phyloP scores from a whole-genome alignment of 805 yeast genomes.

The Nakazawaea sp. region DNA sequence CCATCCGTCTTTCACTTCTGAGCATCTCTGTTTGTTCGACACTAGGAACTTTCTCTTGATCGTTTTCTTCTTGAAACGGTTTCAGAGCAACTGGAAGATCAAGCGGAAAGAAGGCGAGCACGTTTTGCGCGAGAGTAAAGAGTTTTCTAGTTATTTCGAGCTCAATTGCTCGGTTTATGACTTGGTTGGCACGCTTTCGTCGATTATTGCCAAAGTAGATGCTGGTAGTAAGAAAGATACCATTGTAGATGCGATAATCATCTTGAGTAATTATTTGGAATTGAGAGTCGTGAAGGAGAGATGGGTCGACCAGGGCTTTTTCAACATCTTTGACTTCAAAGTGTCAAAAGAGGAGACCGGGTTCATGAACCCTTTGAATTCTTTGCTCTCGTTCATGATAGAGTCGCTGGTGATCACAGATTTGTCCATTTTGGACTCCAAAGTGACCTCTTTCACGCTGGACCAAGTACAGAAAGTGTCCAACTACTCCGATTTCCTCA shows the following conservation, averaged over 20 bases:
- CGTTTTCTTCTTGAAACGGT: slow-evolving; percentile 40
- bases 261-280: slow-evolving; percentile 26
- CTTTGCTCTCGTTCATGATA: slow-evolving; percentile 42
- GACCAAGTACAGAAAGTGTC: not conserved
- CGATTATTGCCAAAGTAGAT: slow-evolving; percentile 13
- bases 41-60: slow-evolving; percentile 33
- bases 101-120: slow-evolving; percentile 62
- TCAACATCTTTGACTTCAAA: slow-evolving; percentile 22
- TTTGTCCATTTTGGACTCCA: slow-evolving; percentile 16
- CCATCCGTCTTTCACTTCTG: slow-evolving; percentile 8
- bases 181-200: slow-evolving; percentile 19
- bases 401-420: slow-evolving; percentile 24
- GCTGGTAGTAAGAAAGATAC: slow-evolving; percentile 11
- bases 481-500: slow-evolving; percentile 28
- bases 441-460: slow-evolving; percentile 4
- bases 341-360: slow-evolving; percentile 44
- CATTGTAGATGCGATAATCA: slow-evolving; percentile 26
- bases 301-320: slow-evolving; percentile 18
- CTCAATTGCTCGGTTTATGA: slow-evolving; percentile 19
- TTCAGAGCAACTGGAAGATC: slow-evolving; percentile 53
- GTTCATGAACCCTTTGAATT: slow-evolving; percentile 53
- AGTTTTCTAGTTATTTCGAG: slow-evolving; percentile 42
- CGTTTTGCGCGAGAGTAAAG: slow-evolving; percentile 50
- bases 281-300: slow-evolving; percentile 19
- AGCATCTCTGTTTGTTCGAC: slow-evolving; percentile 20